These are phyloP conservation scores for Vaccinium corymbosum DNA, from an alignment of 148 eudicot species.

Conservation along the genomic window DNA sequence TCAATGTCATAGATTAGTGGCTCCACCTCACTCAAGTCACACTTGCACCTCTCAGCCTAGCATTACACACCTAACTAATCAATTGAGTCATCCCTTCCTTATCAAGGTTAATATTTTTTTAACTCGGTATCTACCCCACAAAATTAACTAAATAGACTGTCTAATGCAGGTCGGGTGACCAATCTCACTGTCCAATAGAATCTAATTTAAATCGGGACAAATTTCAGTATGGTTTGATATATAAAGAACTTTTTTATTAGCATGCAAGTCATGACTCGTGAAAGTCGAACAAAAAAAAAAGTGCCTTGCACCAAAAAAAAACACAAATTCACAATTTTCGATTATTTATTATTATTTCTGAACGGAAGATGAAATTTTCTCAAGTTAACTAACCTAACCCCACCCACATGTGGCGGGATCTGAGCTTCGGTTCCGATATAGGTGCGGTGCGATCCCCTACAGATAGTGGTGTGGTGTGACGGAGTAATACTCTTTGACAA, in stretches of 20 bases:
- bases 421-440: no score
- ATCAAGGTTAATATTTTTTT: background rate
- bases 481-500: no score
- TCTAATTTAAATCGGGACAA: no score
- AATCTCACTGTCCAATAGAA: no score
- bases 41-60: constrained; percentile 19
- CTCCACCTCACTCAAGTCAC: constrained; percentile 18
- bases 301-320: background rate
- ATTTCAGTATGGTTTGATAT: no score
- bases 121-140: background rate
- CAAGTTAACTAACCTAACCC: background rate
- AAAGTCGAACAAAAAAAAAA: background rate
- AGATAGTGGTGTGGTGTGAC: no score
- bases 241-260: no score
- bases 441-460: no score
- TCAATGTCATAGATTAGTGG: constrained; percentile 9
- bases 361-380: background rate
- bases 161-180: no score
- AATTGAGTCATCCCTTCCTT: constrained; percentile 14
- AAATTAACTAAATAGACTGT: no score
- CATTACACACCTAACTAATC: constrained; percentile 23
- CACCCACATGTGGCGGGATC: no score
- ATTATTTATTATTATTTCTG: background rate
- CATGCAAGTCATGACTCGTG: no score
- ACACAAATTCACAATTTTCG: background rate